Percentiles rank a stretch among this genome's conserved stretches.
Evolutionary conservation across 2,329 filamentous ascomycete genomes (phyloP).

Genomic region (Mariannaea elegans): DNA sequence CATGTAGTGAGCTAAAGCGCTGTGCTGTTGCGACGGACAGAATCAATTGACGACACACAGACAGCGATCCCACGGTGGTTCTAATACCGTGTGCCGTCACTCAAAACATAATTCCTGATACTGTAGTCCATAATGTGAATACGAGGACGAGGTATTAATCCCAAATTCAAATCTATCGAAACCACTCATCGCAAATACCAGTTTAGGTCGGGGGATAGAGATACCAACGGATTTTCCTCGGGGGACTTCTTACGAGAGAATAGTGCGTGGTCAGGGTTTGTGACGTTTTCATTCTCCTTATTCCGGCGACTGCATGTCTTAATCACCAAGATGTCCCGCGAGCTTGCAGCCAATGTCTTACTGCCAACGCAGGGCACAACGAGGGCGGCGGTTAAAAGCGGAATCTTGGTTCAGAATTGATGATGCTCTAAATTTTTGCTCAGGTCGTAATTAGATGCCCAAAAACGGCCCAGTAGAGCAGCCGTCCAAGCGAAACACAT

Average conservation of each 20-base stretch:
- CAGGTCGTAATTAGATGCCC: not conserved
- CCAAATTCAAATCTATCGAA: constrained; percentile 1
- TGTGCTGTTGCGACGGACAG: no score
- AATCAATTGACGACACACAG: no score
- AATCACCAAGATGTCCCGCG: not conserved
- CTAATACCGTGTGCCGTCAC: no score
- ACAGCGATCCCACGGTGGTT: no score
- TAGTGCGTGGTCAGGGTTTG: constrained; percentile 8
- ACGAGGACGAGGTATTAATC: constrained; percentile 1
- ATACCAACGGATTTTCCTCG: not conserved
- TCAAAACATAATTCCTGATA: no score
- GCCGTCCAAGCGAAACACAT: not conserved
- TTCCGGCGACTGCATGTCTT: no score
- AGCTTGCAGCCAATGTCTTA: constrained; percentile 1
- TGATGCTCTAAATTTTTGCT: no score
- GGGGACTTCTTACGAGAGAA: no score
- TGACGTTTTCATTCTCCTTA: no score
- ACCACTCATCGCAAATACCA: not conserved
- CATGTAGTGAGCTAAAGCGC: no score
- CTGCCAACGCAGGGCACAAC: not conserved
- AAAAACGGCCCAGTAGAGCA: not conserved
- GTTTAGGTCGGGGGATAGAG: not conserved
- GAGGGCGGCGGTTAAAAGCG: not conserved
- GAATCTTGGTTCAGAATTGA: not conserved
- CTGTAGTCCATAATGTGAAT: not conserved